Conservation (phyloP, 805 yeast genomes). For the Lipomyces sp. region DNA sequence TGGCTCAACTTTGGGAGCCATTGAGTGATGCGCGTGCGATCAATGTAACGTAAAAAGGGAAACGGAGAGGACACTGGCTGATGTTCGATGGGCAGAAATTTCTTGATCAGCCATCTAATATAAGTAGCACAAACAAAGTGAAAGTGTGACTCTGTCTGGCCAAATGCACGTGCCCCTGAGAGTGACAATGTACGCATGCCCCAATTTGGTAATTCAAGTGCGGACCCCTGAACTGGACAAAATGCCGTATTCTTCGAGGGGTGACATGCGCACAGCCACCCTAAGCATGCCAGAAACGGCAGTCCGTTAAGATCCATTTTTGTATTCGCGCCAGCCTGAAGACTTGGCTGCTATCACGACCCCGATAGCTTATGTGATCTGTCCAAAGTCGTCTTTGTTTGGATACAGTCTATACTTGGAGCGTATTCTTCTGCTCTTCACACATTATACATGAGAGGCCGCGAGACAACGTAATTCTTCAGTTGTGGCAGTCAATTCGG, state of each 20-base stretch:
- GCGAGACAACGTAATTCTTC: background rate
- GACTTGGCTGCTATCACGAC: background rate
- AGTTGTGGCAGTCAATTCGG: background rate
- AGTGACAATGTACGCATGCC: background rate
- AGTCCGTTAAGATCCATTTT: background rate
- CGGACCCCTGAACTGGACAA: background rate
- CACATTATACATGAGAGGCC: background rate
- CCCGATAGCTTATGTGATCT: background rate
- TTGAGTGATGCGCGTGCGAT: background rate
- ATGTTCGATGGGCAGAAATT: background rate
- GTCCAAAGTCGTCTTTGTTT: background rate
- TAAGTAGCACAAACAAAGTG: too few species aligned
- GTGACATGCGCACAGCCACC: background rate
- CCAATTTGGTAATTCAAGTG: background rate
- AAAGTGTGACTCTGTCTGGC: background rate
- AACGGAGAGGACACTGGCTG: background rate
- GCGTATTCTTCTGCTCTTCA: background rate
- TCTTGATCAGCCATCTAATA: background rate
- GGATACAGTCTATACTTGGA: background rate
- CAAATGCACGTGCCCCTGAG: background rate
- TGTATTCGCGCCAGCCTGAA: background rate
- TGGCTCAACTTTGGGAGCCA: slow-evolving; percentile 4
- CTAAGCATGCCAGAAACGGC: background rate
- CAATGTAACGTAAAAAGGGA: background rate
- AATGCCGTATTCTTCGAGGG: background rate